Percentiles rank a stretch among this genome's conserved stretches.
phyloP scores from a whole-genome alignment of 345 rosid species.

The Citrus maxima region DNA sequence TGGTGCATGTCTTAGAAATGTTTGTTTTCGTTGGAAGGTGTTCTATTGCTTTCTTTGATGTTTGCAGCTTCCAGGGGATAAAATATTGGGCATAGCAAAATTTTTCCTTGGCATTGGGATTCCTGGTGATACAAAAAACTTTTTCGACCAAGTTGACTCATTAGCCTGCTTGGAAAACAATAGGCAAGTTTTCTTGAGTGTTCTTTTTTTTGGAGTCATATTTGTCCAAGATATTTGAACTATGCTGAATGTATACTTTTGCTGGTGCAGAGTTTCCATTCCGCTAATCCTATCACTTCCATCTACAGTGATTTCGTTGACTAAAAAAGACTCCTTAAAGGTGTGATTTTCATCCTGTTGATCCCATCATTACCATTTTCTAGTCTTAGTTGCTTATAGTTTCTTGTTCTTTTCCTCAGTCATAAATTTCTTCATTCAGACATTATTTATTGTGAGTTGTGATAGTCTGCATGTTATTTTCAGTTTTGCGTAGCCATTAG shows the following conservation, averaged over 20 bases:
- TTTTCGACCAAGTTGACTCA: constrained; percentile 82
- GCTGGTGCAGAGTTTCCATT: constrained; percentile 60
- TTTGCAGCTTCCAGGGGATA: constrained; percentile 78
- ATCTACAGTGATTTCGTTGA: constrained; percentile 75
- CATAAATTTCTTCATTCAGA: background rate
- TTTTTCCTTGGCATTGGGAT: constrained; percentile 82
- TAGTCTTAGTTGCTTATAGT: background rate
- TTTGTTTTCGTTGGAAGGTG: background rate
- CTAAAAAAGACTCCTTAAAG: constrained; percentile 68
- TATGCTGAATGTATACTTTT: constrained; percentile 10
- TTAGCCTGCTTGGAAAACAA: constrained; percentile 78
- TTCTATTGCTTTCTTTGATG: constrained; percentile 23
- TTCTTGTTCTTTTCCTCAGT: background rate
- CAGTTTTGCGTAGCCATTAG: background rate
- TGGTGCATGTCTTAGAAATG: constrained; percentile 7
- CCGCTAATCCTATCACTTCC: constrained; percentile 87
- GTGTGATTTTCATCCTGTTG: constrained; percentile 27
- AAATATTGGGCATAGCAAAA: constrained; percentile 78
- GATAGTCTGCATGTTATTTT: background rate
- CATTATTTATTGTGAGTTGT: background rate
- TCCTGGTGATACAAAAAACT: constrained; percentile 86
- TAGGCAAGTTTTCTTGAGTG: constrained; percentile 43
- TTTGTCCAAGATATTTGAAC: background rate
- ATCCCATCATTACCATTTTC: background rate
- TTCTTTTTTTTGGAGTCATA: background rate